These are phyloP conservation scores for Trichoderma orchidacearum DNA, from an alignment of 495 filamentous ascomycete species.

Conservation along the genomic window DNA sequence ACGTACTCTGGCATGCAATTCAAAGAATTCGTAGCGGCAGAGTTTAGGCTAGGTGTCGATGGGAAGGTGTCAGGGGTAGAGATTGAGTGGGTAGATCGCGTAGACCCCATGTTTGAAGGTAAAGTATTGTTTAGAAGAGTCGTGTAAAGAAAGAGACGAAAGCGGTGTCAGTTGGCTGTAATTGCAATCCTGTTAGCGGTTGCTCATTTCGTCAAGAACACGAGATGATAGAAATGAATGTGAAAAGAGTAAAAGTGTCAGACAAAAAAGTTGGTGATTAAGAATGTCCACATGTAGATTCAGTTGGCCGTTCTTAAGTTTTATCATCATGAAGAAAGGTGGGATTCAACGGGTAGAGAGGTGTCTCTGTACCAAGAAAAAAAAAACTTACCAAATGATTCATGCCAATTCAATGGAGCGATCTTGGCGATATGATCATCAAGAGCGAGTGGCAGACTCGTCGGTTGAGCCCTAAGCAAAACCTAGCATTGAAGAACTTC, in stretches of 20 bases:
- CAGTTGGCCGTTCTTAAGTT: conserved; percentile 48
- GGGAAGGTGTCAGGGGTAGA: conserved; percentile 19
- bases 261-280: conserved; percentile 5
- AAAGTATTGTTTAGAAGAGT: conserved; percentile 12
- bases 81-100: conserved; percentile 12
- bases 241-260: conserved; percentile 1
- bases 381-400: not conserved
- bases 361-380: not conserved
- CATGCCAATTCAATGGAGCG: not conserved
- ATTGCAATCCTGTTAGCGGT: not conserved
- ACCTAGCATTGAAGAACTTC: no score
- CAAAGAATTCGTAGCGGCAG: conserved; percentile 13
- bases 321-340: conserved; percentile 27
- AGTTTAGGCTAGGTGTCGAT: conserved; percentile 22
- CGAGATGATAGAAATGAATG: not conserved
- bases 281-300: conserved; percentile 37
- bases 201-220: not conserved
- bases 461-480: no score
- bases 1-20: conserved; percentile 6
- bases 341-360: not conserved
- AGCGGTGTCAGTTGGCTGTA: not conserved
- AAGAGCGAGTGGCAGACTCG: no score
- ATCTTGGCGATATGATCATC: no score
- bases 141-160: conserved; percentile 2
- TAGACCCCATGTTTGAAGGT: conserved; percentile 18